These are phyloP conservation scores for Aquilaria malaccensis DNA, from an alignment of 345 rosid species.

Conservation along the genomic window DNA sequence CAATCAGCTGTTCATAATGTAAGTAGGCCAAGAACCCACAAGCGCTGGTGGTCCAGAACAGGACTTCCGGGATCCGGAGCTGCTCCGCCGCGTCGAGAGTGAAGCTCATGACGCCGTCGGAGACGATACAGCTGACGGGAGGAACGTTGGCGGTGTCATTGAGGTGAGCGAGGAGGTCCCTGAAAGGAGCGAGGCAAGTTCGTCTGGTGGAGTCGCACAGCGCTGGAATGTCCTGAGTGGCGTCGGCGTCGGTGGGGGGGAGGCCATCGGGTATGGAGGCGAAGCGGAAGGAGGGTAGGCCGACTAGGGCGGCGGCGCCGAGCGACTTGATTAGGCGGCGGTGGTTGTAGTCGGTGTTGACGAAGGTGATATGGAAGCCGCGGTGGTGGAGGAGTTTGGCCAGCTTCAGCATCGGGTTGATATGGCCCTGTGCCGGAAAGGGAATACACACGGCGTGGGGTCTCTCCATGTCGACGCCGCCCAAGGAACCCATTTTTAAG, in stretches of 20 bases:
- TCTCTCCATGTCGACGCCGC: not conserved
- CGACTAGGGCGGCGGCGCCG: conserved; percentile 20
- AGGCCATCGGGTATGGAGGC: conserved; percentile 36
- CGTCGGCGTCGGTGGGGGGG: conserved; percentile 12
- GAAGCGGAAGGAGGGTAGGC: conserved; percentile 24
- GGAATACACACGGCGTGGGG: conserved; percentile 37
- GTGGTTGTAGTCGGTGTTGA: conserved; percentile 33
- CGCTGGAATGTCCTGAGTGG: conserved; percentile 23
- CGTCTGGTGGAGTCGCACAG: conserved; percentile 21
- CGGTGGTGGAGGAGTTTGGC: conserved; percentile 31
- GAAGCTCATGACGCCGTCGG: conserved; percentile 27
- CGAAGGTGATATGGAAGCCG: conserved; percentile 39
- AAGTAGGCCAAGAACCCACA: conserved; percentile 12
- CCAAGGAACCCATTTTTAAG: conserved; percentile 1
- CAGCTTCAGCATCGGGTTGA: conserved; percentile 34
- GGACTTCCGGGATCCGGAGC: conserved; percentile 15
- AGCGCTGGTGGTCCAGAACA: conserved; percentile 28
- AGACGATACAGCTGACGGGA: conserved; percentile 30
- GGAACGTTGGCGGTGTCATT: conserved; percentile 17
- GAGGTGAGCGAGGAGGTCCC: conserved; percentile 14
- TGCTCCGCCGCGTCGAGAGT: conserved; percentile 23
- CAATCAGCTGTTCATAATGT: conserved; percentile 18
- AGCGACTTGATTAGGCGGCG: conserved; percentile 22
- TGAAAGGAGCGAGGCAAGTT: conserved; percentile 21
- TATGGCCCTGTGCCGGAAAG: conserved; percentile 43